Conservation (phyloP, 164 flowering plant genomes). For the Malania oleifera region DNA sequence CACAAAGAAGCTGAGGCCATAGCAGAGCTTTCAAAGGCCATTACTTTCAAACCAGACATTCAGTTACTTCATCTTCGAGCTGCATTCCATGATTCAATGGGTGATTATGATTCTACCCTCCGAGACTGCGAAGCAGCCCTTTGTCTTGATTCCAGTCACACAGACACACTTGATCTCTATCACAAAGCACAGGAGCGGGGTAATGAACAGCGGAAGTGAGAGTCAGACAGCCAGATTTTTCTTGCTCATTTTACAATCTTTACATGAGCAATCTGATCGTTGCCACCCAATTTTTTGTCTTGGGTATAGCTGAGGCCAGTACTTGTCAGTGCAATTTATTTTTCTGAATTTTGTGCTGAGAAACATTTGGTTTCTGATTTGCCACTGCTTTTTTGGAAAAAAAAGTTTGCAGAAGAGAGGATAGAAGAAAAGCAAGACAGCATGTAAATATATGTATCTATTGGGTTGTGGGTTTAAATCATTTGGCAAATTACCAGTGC, state of each 20-base stretch:
- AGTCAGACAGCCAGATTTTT: not conserved
- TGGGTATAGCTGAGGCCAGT: slow-evolving; percentile 1
- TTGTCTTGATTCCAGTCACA: slow-evolving; percentile 70
- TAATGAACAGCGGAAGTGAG: slow-evolving; percentile 22
- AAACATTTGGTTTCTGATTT: slow-evolving; percentile 12
- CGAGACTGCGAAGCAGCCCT: slow-evolving; percentile 90
- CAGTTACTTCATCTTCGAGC: slow-evolving; percentile 87
- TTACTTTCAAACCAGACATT: slow-evolving; percentile 73
- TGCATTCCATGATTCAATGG: slow-evolving; percentile 83
- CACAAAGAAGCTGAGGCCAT: slow-evolving; percentile 81
- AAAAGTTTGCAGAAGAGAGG: not conserved
- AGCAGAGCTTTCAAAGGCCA: slow-evolving; percentile 70
- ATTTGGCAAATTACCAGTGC: not conserved
- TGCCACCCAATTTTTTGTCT: slow-evolving; percentile 3
- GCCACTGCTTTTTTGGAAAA: slow-evolving; percentile 2
- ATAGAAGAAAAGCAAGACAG: slow-evolving; percentile 7
- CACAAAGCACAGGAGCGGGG: slow-evolving; percentile 34
- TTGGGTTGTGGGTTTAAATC: slow-evolving; percentile 11
- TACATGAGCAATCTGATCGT: slow-evolving; percentile 11
- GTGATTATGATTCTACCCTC: slow-evolving; percentile 37
- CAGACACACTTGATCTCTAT: slow-evolving; percentile 55
- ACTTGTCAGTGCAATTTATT: slow-evolving; percentile 5
- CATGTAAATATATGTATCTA: slow-evolving; percentile 23
- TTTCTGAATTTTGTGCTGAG: slow-evolving; percentile 5
- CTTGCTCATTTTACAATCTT: slow-evolving; percentile 1